Base-by-base conservation (phyloP, 169 alveolate species). In the Eimeria acervulina region DNA sequence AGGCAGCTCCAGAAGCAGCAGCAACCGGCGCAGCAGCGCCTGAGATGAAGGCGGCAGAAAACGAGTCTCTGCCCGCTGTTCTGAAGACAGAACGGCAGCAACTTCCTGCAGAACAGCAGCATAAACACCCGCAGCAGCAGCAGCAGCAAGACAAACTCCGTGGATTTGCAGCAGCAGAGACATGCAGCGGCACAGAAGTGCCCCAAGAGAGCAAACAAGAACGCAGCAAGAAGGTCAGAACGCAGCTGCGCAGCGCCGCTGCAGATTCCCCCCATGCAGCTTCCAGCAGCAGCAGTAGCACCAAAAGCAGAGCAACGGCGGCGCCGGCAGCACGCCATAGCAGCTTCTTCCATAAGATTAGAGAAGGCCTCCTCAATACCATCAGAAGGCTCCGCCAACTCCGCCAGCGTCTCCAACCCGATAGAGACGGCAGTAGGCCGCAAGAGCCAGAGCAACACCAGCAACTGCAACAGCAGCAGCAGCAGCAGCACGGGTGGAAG, bases 271-370 rank as follows among this genome's bases (percentile, higher is more conserved):
- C 63, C 19, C 21, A 21, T 40, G 61, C 91, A 81, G 17, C 93
- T 26, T 40, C 93, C 94, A 42, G 44, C 40, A 63, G 44, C 90
- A 44, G 59, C 61, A 80, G 90, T 70, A 80, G 80, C 33, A 63
- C 13, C 63, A 87, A 28, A 21, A 1, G 68, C 94, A 33, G 84
- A 59, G 84, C 83, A 61, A 66, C 94, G 66, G 19, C 68, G 40
- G 70, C 84, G 38, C 36, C 84, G 13, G 33, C 78, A 66, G 10
- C 44, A n/a, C 78, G 78, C 78, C n/a, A 31, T 40, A n/a, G 44
- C 1, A 0, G 44, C 23, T 28, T 66, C 78, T 31, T 66, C 44
- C 78, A 66, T 66, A 28, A 23, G 44, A 66, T 66, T 31, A 13
- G 44, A 19, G 44, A n/a, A 28, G 40, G 40, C 44, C 44, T 66